Conservation (phyloP, 257 asterid species). For the Phtheirospermum japonicum region DNA sequence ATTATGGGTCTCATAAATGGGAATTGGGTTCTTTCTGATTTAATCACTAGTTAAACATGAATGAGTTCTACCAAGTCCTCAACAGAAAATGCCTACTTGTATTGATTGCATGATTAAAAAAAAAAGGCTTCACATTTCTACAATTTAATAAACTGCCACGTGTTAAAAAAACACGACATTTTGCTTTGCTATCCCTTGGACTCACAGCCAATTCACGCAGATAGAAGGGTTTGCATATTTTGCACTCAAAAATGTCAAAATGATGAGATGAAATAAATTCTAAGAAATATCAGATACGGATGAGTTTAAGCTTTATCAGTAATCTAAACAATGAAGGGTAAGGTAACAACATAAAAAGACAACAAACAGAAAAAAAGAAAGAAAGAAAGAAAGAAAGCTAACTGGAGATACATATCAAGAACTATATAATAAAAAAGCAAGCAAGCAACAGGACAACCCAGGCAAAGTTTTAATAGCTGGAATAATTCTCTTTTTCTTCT, state of each 20-base stretch:
- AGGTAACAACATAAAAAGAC: constrained; percentile 15
- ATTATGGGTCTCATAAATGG: no score
- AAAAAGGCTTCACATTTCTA: not conserved
- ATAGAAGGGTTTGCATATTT: no score
- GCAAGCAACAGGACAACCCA: constrained; percentile 28
- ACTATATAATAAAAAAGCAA: constrained; percentile 28
- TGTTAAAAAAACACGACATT: no score
- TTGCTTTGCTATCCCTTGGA: no score
- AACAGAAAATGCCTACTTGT: no score
- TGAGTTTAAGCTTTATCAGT: constrained; percentile 4
- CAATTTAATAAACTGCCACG: constrained; percentile 5
- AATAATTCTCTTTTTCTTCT: constrained; percentile 26
- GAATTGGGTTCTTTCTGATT: no score
- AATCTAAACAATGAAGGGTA: constrained; percentile 28
- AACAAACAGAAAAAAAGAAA: constrained; percentile 4
- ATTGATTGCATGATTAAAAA: not conserved
- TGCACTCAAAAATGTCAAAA: no score
- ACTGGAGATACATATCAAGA: constrained; percentile 42
- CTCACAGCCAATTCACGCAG: no score
- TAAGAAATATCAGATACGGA: not conserved
- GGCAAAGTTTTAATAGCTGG: constrained; percentile 15
- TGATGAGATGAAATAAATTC: not conserved
- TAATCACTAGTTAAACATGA: no score
- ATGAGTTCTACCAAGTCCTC: not conserved
- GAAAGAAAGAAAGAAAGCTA: not conserved